Evolutionary conservation across 1,284 basidiomycete genomes (phyloP), one percentile per base, ranked within the genome.

Genomic region (Trichosporon inkin): DNA sequence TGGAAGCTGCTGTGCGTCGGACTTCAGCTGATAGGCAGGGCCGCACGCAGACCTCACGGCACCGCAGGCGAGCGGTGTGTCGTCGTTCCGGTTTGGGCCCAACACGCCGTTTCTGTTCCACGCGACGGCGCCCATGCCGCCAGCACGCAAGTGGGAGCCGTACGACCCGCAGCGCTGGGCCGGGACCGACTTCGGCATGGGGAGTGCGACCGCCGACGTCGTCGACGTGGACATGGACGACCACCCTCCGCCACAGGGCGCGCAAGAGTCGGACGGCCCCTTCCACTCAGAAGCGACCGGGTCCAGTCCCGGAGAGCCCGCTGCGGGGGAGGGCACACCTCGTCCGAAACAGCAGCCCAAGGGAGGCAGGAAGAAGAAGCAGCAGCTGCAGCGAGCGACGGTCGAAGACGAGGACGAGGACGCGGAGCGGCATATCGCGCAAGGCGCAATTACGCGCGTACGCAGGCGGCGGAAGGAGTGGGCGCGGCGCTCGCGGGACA

Each of bases 401-500:
- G 49, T 16, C 32, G 63, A 57, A 13, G 55, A 49, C n/a, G 64
- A 60, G 35, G 66, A 58, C 20, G 58, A 55, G 28, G 62, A 59
- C 44, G 58, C 61, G n/a, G 63, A 62, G 24, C 61, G 66, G 53
- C 64, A 62, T 8, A 67, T 73, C 17, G 86, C 88, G 8, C 78
- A 81, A 2, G 89, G 88, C n/a, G 89, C 82, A 8, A 73, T 90
- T 62, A 81, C 83, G 65, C 82, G 89, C 62, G 84, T 90, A 35
- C 87, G 82, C 71, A 85, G 82, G 62, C 82, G 82, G 66, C 81
- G 89, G 62, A 80, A 85, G 72, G 81, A 81, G 64, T 77, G 75
- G 56, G 71, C 68, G 44, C 66, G 74, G 34, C 71, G 67, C 28
- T 32, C 28, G 28, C 28, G 28, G 5, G 28, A 32, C 28, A 32